phyloP scores from a whole-genome alignment of 305 asterid species.

The Withania somnifera region DNA sequence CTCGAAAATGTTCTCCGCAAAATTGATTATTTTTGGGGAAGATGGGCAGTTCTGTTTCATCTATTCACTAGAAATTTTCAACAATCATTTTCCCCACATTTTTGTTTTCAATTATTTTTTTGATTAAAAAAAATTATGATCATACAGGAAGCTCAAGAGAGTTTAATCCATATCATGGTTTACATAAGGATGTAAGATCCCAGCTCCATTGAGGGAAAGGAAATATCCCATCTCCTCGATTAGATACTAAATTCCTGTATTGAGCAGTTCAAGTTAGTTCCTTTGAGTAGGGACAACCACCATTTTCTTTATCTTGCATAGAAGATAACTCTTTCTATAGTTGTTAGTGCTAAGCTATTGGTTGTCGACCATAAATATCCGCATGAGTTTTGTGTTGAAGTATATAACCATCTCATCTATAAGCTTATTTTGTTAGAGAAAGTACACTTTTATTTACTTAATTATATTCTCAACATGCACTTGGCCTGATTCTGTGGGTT shows the following conservation, averaged over 20 bases:
- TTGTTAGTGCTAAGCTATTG: not conserved
- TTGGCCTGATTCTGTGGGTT: not conserved
- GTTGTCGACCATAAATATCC: not conserved
- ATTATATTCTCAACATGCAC: not conserved
- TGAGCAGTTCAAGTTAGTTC: not conserved
- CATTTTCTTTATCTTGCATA: not conserved
- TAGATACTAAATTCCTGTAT: not conserved
- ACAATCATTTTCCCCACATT: conserved; percentile 31
- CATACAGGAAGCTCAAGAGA: not conserved
- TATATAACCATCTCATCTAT: not conserved
- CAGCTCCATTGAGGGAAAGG: not conserved
- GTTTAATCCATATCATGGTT: not conserved
- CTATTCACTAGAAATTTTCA: conserved; percentile 6
- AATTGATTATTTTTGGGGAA: conserved; percentile 4
- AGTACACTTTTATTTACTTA: not conserved
- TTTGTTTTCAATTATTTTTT: too few species aligned
- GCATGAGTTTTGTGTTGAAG: not conserved
- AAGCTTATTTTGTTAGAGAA: not conserved
- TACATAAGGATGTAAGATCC: not conserved
- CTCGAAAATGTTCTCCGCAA: conserved; percentile 28
- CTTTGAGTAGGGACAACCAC: not conserved
- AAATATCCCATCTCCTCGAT: not conserved
- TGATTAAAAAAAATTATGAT: too few species aligned
- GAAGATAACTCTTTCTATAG: not conserved
- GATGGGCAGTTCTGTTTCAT: conserved; percentile 32